These are phyloP conservation scores for Jatropha podagrica DNA, from an alignment of 441 rosid genomes.

Conservation along the genomic window DNA sequence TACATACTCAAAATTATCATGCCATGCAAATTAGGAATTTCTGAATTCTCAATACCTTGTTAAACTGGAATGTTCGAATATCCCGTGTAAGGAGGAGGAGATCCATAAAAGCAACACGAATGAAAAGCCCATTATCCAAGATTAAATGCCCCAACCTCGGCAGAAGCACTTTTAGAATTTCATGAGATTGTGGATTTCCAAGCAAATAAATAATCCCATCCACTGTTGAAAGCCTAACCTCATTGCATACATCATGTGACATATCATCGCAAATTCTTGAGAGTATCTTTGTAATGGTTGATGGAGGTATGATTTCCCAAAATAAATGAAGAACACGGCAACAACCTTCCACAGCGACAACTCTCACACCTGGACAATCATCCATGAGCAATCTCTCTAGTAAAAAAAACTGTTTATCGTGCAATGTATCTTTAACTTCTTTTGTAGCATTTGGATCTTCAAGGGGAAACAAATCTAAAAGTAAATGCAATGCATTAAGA, in stretches of 20 bases:
- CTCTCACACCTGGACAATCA: slow-evolving; percentile 87
- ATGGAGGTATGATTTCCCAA: slow-evolving; percentile 91
- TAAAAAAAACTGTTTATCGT: slow-evolving; percentile 83
- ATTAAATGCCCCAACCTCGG: slow-evolving; percentile 80
- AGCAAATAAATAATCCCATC: slow-evolving; percentile 85
- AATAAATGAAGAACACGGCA: slow-evolving; percentile 81
- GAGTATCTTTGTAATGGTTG: slow-evolving; percentile 77
- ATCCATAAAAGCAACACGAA: slow-evolving; percentile 70
- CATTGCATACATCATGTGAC: slow-evolving; percentile 72
- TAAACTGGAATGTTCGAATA: slow-evolving; percentile 70
- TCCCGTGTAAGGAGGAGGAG: slow-evolving; percentile 78
- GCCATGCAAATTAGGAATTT: slow-evolving; percentile 9
- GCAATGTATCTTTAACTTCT: slow-evolving; percentile 77
- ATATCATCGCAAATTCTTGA: slow-evolving; percentile 66
- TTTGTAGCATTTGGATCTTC: slow-evolving; percentile 93
- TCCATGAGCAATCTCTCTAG: slow-evolving; percentile 77
- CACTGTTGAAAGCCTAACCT: slow-evolving; percentile 82
- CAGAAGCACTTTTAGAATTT: slow-evolving; percentile 83
- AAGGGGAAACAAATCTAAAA: slow-evolving; percentile 84
- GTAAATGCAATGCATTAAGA: slow-evolving; percentile 82
- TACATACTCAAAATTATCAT: background rate
- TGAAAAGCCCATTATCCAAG: slow-evolving; percentile 55
- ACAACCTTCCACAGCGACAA: slow-evolving; percentile 95
- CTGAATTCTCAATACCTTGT: slow-evolving; percentile 55
- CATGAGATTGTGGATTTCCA: slow-evolving; percentile 89